These are phyloP conservation scores for Fusarium setosum DNA, from an alignment of 2,329 filamentous ascomycete species.

Conservation along the genomic window DNA sequence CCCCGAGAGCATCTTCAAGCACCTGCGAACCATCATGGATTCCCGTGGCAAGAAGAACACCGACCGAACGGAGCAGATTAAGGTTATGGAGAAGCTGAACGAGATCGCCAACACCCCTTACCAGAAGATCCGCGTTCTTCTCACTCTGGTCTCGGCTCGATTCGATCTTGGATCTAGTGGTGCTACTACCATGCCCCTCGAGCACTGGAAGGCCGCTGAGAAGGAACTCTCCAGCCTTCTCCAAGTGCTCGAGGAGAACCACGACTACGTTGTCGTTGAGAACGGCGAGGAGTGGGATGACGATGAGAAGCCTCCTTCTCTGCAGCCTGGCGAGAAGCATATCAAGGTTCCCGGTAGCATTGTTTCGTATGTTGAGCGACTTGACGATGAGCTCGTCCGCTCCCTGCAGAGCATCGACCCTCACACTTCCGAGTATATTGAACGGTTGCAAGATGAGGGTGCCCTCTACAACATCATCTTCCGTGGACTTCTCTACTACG, in stretches of 20 bases:
- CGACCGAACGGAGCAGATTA: slow-evolving; percentile 93
- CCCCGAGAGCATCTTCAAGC: slow-evolving; percentile 97
- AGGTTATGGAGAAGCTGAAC: slow-evolving; percentile 94
- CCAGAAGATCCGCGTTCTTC: slow-evolving; percentile 90
- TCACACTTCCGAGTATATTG: slow-evolving; percentile 98
- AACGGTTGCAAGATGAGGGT: slow-evolving; percentile 91
- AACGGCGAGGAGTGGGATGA: slow-evolving; percentile 98
- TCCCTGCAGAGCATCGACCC: slow-evolving; percentile 98
- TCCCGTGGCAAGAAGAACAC: slow-evolving; percentile 99
- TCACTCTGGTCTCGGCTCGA: slow-evolving; percentile 91
- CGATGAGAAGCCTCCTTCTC: slow-evolving; percentile 88
- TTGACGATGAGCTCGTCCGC: slow-evolving; percentile 96
- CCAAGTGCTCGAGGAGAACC: slow-evolving; percentile 80
- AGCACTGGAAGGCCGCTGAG: slow-evolving; percentile 97
- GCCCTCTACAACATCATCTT: slow-evolving; percentile 93
- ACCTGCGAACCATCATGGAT: slow-evolving; percentile 92
- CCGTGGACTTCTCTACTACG: slow-evolving; percentile 88
- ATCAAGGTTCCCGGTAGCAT: slow-evolving; percentile 95
- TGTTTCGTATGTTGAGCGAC: slow-evolving; percentile 92
- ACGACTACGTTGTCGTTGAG: slow-evolving; percentile 87
- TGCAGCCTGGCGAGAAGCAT: slow-evolving; percentile 79
- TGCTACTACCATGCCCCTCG: slow-evolving; percentile 86
- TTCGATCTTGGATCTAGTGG: slow-evolving; percentile 90
- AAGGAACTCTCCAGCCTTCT: slow-evolving; percentile 85
- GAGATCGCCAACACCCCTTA: slow-evolving; percentile 93